Evolutionary conservation across 352 stramenopile genomes (phyloP).

Genomic region (Phytophthora ramorum): DNA sequence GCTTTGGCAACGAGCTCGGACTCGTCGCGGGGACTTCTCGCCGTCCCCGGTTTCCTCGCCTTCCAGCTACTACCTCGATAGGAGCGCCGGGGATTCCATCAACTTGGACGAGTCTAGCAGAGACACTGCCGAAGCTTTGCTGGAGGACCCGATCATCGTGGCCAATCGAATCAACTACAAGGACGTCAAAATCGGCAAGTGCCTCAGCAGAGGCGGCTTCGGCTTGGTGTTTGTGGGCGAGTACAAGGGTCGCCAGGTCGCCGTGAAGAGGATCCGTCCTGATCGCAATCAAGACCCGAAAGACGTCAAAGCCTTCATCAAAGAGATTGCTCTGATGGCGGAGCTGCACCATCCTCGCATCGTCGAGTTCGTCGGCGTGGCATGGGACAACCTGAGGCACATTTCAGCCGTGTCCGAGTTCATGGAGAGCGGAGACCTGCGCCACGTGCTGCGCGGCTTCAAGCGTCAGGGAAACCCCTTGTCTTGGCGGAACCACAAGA

Average conservation of each 20-base stretch:
- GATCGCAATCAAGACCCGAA: slow-evolving; percentile 35
- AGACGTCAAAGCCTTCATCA: slow-evolving; percentile 48
- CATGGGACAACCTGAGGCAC: slow-evolving; percentile 49
- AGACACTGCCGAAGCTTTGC: slow-evolving; percentile 30
- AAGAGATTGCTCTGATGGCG: slow-evolving; percentile 51
- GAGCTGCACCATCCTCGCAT: slow-evolving; percentile 51
- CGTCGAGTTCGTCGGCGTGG: slow-evolving; percentile 52
- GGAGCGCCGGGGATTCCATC: slow-evolving; percentile 29
- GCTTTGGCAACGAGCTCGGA: slow-evolving; percentile 23
- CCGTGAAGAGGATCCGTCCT: slow-evolving; percentile 54
- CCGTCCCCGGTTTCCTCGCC: slow-evolving; percentile 22
- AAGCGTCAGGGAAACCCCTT: slow-evolving; percentile 38
- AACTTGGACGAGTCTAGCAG: slow-evolving; percentile 35
- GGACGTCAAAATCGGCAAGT: slow-evolving; percentile 44
- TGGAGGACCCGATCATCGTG: slow-evolving; percentile 55
- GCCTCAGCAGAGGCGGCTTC: slow-evolving; percentile 50
- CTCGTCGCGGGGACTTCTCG: slow-evolving; percentile 3
- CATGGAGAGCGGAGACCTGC: slow-evolving; percentile 57
- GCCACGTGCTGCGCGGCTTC: slow-evolving; percentile 44
- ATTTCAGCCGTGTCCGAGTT: slow-evolving; percentile 55
- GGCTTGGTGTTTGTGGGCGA: slow-evolving; percentile 52
- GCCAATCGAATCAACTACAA: slow-evolving; percentile 55
- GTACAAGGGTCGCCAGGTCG: slow-evolving; percentile 41
- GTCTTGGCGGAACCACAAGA: slow-evolving; percentile 49
- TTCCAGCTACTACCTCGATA: slow-evolving; percentile 34